Percentiles rank a stretch among this genome's conserved stretches.
phyloP scores from a whole-genome alignment of 805 yeast species.

The Starmerella roubikii region DNA sequence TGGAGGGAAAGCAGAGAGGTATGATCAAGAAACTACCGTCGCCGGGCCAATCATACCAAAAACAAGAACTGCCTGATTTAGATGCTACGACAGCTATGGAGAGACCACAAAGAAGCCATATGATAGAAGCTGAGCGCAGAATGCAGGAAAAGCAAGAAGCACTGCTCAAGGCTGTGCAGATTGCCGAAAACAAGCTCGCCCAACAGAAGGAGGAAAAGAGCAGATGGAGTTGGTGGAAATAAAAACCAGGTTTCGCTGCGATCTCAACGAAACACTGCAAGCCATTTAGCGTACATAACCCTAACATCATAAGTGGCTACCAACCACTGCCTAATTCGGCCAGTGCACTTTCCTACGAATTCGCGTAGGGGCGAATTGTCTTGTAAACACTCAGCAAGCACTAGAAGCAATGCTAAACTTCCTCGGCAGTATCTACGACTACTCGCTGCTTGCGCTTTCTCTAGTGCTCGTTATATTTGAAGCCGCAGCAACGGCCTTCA shows the following conservation, averaged over 20 bases:
- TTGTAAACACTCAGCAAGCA: background rate
- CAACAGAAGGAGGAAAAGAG: background rate
- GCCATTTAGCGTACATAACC: no score
- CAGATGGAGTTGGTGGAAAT: slow-evolving; percentile 5
- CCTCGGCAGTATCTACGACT: slow-evolving; percentile 7
- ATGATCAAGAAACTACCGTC: slow-evolving; percentile 17
- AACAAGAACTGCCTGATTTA: slow-evolving; percentile 10
- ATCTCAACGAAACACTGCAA: no score
- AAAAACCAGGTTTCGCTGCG: background rate
- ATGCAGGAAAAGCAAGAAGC: slow-evolving; percentile 56
- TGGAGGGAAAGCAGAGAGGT: slow-evolving; percentile 31
- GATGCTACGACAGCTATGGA: slow-evolving; percentile 41
- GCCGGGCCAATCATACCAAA: slow-evolving; percentile 19
- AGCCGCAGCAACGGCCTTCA: slow-evolving; percentile 15
- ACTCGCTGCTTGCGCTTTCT: slow-evolving; percentile 13
- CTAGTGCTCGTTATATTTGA: slow-evolving; percentile 17
- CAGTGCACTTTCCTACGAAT: no score
- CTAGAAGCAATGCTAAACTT: background rate
- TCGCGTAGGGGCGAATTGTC: no score
- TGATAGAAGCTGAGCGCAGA: slow-evolving; percentile 59
- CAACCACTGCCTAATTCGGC: no score
- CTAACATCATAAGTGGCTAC: no score
- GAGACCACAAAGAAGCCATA: slow-evolving; percentile 58
- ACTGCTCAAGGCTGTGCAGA: slow-evolving; percentile 33
- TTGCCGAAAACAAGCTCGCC: slow-evolving; percentile 28